A percentile compares a stretch with the other conserved stretches of the same genome.
phyloP scores from a whole-genome alignment of 176 grass and related monocot species.

The Guadua angustifolia region DNA sequence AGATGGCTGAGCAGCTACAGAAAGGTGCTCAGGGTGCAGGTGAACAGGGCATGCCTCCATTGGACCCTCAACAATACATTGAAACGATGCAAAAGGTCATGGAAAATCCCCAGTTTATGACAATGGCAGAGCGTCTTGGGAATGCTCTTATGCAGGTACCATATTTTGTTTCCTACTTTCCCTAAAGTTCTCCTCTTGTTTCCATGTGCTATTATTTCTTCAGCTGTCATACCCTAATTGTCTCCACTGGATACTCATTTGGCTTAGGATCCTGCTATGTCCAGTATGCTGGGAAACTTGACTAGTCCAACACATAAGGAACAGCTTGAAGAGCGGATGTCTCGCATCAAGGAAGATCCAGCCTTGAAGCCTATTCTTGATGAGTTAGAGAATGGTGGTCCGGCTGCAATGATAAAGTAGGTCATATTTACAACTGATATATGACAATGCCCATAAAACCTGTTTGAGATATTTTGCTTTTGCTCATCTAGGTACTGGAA shows the following conservation, averaged over 20 bases:
- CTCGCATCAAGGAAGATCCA: slow-evolving; percentile 84
- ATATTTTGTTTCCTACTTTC: slow-evolving; percentile 8
- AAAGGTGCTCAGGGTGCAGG: slow-evolving; percentile 66
- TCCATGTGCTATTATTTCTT: background rate
- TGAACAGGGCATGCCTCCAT: slow-evolving; percentile 66
- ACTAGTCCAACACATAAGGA: slow-evolving; percentile 80
- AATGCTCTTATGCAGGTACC: slow-evolving; percentile 91
- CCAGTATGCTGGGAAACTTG: slow-evolving; percentile 77
- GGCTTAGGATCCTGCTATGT: slow-evolving; percentile 86
- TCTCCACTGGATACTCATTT: slow-evolving; percentile 23
- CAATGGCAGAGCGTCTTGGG: slow-evolving; percentile 86
- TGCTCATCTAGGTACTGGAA: slow-evolving; percentile 85
- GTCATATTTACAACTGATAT: slow-evolving; percentile 27
- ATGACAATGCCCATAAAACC: slow-evolving; percentile 8
- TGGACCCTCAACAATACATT: slow-evolving; percentile 82
- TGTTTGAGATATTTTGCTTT: slow-evolving; percentile 24
- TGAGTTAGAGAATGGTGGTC: slow-evolving; percentile 88
- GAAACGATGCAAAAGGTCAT: slow-evolving; percentile 95
- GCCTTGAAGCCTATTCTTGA: slow-evolving; percentile 86
- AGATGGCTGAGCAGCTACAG: slow-evolving; percentile 91
- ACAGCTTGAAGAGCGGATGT: slow-evolving; percentile 86
- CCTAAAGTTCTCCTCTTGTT: slow-evolving; percentile 1
- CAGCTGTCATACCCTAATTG: background rate
- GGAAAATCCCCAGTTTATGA: slow-evolving; percentile 89
- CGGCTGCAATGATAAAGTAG: slow-evolving; percentile 97